phyloP scores from a whole-genome alignment of 768 basidiomycete genomes.

The Lactarius vividus region DNA sequence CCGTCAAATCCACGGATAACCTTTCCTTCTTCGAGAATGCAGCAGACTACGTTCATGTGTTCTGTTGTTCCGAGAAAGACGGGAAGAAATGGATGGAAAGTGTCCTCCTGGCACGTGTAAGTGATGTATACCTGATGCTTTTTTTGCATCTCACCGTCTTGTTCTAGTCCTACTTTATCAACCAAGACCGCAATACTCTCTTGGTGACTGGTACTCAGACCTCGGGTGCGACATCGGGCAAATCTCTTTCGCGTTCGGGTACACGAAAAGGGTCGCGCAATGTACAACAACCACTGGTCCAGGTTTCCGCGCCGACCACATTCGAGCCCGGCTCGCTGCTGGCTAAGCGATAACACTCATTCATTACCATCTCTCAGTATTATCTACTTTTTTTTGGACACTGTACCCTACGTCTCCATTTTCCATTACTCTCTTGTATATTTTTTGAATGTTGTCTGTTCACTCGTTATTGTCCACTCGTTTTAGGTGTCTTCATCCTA shows the following conservation, averaged over 20 bases:
- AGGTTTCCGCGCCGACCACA: slow-evolving; percentile 44
- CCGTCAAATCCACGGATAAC: slow-evolving; percentile 86
- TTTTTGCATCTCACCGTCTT: neutral
- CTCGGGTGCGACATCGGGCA: slow-evolving; percentile 30
- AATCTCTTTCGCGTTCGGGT: slow-evolving; percentile 38
- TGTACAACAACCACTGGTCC: slow-evolving; percentile 47
- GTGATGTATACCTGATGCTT: slow-evolving; percentile 33
- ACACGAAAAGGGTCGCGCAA: slow-evolving; percentile 40
- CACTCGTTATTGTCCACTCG: slow-evolving; percentile 12
- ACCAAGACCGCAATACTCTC: slow-evolving; percentile 74
- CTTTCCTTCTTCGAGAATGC: slow-evolving; percentile 83
- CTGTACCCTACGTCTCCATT: neutral
- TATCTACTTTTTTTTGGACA: slow-evolving; percentile 11
- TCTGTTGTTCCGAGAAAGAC: slow-evolving; percentile 73
- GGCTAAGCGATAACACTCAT: slow-evolving; percentile 44
- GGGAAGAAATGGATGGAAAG: slow-evolving; percentile 77
- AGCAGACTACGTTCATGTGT: slow-evolving; percentile 83
- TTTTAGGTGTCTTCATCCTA: neutral
- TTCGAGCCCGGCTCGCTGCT: slow-evolving; percentile 80
- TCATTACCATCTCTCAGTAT: slow-evolving; percentile 1
- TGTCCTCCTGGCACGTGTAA: slow-evolving; percentile 77
- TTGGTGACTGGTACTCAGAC: slow-evolving; percentile 41
- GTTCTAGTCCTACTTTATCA: slow-evolving; percentile 72
- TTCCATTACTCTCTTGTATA: slow-evolving; percentile 1
- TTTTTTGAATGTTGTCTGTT: slow-evolving; percentile 1